These are phyloP conservation scores for Pseudocercospora musae DNA, from an alignment of 2,329 filamentous ascomycete genomes.

Conservation along the genomic window DNA sequence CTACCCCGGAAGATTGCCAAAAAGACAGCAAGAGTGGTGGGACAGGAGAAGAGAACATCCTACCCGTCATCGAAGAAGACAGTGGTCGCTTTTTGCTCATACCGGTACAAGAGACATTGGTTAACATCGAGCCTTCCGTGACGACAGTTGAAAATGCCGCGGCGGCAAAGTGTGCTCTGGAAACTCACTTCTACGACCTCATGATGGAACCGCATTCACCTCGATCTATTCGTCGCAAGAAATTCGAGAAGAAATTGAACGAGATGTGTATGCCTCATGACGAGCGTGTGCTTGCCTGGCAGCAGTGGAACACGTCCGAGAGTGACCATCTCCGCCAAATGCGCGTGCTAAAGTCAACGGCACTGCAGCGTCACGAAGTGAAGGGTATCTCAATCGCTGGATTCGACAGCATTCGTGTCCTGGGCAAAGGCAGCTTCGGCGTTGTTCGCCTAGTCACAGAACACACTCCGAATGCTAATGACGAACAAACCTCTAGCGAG, in stretches of 20 bases:
- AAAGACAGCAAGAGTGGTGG: constrained; percentile 22
- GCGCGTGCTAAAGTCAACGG: constrained; percentile 65
- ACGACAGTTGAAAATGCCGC: constrained; percentile 73
- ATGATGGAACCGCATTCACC: constrained; percentile 53
- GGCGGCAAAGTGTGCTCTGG: constrained; percentile 80
- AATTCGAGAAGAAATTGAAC: constrained; percentile 63
- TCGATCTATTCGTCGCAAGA: constrained; percentile 58
- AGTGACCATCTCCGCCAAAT: constrained; percentile 70
- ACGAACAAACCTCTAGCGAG: constrained; percentile 34
- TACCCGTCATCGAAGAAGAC: constrained; percentile 36
- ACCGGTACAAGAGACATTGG: constrained; percentile 31
- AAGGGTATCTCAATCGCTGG: constrained; percentile 56
- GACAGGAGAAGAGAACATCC: constrained; percentile 24
- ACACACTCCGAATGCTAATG: constrained; percentile 13
- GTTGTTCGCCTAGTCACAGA: constrained; percentile 83
- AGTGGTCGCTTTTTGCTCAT: constrained; percentile 28
- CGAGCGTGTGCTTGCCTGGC: constrained; percentile 51
- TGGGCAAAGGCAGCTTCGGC: constrained; percentile 93
- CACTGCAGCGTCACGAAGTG: constrained; percentile 46
- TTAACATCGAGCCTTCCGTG: constrained; percentile 38
- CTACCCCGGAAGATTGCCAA: constrained; percentile 29
- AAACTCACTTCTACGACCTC: constrained; percentile 76
- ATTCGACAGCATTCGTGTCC: constrained; percentile 77
- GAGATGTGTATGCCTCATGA: constrained; percentile 56
- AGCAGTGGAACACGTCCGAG: constrained; percentile 64